These are phyloP conservation scores for Aspergillus eucalypticola DNA, from an alignment of 2,329 filamentous ascomycete species.

Conservation along the genomic window DNA sequence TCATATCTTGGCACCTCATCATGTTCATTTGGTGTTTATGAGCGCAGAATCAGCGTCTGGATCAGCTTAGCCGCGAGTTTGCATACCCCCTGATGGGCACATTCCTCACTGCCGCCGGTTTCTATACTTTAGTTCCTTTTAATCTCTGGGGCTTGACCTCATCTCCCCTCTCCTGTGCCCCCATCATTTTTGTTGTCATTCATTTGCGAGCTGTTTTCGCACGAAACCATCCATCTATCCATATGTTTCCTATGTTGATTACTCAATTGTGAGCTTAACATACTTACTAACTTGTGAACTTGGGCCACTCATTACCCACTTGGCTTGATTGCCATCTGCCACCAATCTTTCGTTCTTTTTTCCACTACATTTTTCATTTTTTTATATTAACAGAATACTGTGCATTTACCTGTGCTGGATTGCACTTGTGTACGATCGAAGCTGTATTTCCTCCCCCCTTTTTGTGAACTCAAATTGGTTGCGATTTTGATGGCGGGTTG, in stretches of 20 bases:
- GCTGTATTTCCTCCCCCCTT: constrained; percentile 14
- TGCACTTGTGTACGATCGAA: constrained; percentile 1
- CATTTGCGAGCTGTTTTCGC: constrained; percentile 18
- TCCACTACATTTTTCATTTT: constrained; percentile 7
- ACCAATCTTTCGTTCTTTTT: background rate
- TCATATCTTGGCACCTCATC: background rate
- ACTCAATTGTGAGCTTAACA: constrained; percentile 18
- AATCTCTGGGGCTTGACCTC: constrained; percentile 12
- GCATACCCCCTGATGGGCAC: constrained; percentile 1
- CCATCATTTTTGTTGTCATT: constrained; percentile 15
- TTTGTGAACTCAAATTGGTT: background rate
- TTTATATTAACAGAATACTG: background rate
- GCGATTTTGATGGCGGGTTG: background rate
- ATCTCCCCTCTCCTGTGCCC: constrained; percentile 17
- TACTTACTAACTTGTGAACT: constrained; percentile 4
- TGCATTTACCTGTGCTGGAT: background rate
- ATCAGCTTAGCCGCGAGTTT: background rate
- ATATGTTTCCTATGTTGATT: constrained; percentile 26
- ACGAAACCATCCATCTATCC: constrained; percentile 19
- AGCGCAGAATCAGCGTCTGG: constrained; percentile 6
- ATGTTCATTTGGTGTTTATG: constrained; percentile 5
- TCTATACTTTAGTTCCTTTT: constrained; percentile 12
- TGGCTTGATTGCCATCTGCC: constrained; percentile 9
- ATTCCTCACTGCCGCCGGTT: background rate
- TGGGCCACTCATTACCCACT: constrained; percentile 20